phyloP scores from a whole-genome alignment of 768 basidiomycete species.

The Podaxis rugospora region DNA sequence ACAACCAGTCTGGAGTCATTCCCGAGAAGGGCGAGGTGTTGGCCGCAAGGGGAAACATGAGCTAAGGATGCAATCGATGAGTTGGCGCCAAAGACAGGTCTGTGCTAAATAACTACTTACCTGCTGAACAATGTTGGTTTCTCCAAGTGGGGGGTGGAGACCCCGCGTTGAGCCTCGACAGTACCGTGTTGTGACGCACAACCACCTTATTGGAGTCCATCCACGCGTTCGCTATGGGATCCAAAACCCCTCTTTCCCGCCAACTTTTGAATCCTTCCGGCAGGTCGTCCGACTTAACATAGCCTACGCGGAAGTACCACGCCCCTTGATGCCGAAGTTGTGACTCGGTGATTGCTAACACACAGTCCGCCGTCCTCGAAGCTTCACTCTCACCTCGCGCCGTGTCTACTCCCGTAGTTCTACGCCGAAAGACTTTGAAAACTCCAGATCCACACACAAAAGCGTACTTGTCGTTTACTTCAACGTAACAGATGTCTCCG shows the following conservation, averaged over 20 bases:
- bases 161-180: not conserved
- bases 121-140: not conserved
- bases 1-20: conserved; percentile 36
- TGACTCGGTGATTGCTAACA: not conserved
- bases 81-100: not conserved
- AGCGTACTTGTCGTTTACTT: conserved; percentile 5
- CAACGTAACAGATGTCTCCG: conserved; percentile 1
- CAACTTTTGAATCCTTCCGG: not conserved
- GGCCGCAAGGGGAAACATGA: conserved; percentile 45
- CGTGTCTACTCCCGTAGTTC: not conserved
- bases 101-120: not conserved
- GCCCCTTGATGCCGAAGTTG: not conserved
- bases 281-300: not conserved
- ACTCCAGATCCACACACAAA: not conserved
- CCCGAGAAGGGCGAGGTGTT: conserved; percentile 39
- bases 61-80: conserved; percentile 21
- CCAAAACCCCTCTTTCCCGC: not conserved
- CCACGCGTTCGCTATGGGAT: not conserved
- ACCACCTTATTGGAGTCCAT: not conserved
- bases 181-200: not conserved
- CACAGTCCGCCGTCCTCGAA: not conserved
- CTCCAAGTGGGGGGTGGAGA: not conserved
- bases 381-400: not conserved
- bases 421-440: conserved; percentile 1
- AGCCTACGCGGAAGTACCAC: not conserved